These are phyloP conservation scores for Thalassiosira livingstoniorum DNA, from an alignment of 352 stramenopile species.

Conservation along the genomic window DNA sequence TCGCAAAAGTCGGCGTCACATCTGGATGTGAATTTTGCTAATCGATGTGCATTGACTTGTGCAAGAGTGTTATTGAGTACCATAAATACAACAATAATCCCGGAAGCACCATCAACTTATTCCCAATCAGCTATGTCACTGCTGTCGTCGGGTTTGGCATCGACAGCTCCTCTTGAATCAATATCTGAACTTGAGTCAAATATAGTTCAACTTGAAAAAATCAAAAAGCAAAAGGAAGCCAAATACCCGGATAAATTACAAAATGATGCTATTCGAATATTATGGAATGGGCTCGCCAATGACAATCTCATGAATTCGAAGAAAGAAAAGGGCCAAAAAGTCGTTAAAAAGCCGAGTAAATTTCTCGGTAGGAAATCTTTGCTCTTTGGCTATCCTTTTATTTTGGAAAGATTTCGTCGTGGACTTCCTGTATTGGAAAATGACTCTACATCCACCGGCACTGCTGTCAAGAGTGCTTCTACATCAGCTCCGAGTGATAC, in stretches of 20 bases:
- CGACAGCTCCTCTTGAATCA: too few species aligned
- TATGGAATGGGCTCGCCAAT: constrained; percentile 53
- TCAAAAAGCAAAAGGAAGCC: neutral
- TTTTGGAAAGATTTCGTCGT: constrained; percentile 49
- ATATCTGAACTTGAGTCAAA: too few species aligned
- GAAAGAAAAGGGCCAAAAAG: constrained; percentile 3
- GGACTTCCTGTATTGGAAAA: constrained; percentile 3
- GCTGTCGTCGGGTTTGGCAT: too few species aligned
- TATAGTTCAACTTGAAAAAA: neutral
- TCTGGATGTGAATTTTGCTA: constrained; percentile 12
- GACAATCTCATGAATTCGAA: neutral
- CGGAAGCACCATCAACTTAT: neutral
- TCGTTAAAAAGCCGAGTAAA: constrained; percentile 51
- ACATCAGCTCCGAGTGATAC: neutral
- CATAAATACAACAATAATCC: constrained; percentile 52
- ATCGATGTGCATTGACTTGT: constrained; percentile 33
- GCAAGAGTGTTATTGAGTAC: constrained; percentile 35
- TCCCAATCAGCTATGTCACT: too few species aligned
- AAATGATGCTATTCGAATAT: constrained; percentile 34
- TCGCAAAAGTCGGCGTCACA: neutral
- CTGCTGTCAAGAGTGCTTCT: neutral
- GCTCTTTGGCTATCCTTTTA: constrained; percentile 49
- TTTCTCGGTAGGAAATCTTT: constrained; percentile 48
- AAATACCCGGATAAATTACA: constrained; percentile 3
- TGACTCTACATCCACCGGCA: neutral